A percentile compares a stretch with the other conserved stretches of the same genome.
Evolutionary conservation across 768 basidiomycete species (phyloP).

Genomic region (Phaeotremella fagi): DNA sequence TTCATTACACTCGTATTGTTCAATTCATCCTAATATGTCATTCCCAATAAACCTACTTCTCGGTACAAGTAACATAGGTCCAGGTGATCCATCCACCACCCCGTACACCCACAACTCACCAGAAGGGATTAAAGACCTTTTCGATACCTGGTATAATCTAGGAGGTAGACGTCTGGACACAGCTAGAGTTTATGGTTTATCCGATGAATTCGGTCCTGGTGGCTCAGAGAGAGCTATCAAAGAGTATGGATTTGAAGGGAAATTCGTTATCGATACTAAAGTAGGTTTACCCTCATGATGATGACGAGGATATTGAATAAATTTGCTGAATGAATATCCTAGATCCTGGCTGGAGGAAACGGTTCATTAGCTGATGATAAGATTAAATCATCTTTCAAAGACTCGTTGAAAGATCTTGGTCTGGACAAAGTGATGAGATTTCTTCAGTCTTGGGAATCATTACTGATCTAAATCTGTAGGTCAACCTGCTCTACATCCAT

Average conservation of each 20-base stretch:
- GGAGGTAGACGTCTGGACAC: background rate
- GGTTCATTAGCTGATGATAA: background rate
- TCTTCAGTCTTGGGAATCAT: background rate
- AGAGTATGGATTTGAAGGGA: background rate
- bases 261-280: background rate
- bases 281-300: background rate
- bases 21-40: background rate
- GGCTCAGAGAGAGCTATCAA: background rate
- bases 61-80: background rate
- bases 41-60: background rate
- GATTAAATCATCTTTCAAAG: background rate
- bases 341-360: background rate
- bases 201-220: background rate
- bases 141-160: background rate
- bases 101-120: background rate
- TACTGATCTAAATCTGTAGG: background rate
- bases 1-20: no score
- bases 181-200: background rate
- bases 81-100: background rate
- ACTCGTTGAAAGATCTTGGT: background rate
- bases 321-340: background rate
- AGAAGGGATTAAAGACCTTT: background rate
- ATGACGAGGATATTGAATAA: background rate
- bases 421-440: background rate
- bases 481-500: background rate